phyloP scores from a whole-genome alignment of 805 yeast species.

The Pichia sporocuriosa region DNA sequence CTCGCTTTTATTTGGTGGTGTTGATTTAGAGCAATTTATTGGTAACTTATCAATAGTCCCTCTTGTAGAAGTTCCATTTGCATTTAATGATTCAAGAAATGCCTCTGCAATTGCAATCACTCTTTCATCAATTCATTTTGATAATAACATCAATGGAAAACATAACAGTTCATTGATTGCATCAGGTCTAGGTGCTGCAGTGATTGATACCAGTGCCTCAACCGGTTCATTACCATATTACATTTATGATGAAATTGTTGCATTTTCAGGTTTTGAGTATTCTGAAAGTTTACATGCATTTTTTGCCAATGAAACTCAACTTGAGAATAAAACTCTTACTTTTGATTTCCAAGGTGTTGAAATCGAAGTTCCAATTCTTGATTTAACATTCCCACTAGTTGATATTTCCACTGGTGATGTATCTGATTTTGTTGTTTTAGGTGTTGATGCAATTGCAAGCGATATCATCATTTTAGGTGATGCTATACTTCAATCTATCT shows the following conservation, averaged over 20 bases:
- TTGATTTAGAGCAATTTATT: conserved; percentile 49
- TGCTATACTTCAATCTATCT: conserved; percentile 43
- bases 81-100: conserved; percentile 22
- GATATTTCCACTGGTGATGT: conserved; percentile 6
- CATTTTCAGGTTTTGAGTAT: conserved; percentile 36
- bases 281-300: conserved; percentile 37
- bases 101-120: conserved; percentile 43
- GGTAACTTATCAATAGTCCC: conserved; percentile 31
- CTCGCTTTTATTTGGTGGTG: conserved; percentile 57
- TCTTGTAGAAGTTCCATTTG: conserved; percentile 10
- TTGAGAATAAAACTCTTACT: conserved; percentile 23
- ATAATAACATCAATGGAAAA: conserved; percentile 13
- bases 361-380: conserved; percentile 41
- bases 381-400: conserved; percentile 10
- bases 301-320: conserved; percentile 33
- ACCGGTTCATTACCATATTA: conserved; percentile 35
- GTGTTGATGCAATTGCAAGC: conserved; percentile 25
- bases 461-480: conserved; percentile 44
- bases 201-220: conserved; percentile 53
- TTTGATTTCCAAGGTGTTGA: conserved; percentile 49
- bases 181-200: conserved; percentile 26
- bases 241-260: conserved; percentile 21
- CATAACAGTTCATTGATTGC: conserved; percentile 13
- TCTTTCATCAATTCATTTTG: conserved; percentile 32
- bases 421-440: conserved; percentile 34